These are phyloP conservation scores for Sporothrix dimorphospora DNA, from an alignment of 2,329 filamentous ascomycete genomes.

Conservation along the genomic window DNA sequence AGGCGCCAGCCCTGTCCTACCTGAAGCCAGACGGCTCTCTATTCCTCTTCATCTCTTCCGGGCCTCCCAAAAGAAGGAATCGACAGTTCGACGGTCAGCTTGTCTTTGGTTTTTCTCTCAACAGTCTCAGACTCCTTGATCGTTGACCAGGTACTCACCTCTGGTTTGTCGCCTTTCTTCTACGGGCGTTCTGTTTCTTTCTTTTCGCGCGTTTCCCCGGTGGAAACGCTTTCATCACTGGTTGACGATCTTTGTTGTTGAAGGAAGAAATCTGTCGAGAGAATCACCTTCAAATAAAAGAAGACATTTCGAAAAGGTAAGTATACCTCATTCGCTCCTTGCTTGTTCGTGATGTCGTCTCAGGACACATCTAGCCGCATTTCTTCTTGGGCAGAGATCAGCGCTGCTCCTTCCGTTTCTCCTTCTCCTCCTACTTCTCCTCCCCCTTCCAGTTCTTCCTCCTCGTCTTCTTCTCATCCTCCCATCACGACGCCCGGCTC, in stretches of 20 bases:
- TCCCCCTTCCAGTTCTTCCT: not conserved
- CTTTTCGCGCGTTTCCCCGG: conserved; percentile 1
- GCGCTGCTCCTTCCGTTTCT: not conserved
- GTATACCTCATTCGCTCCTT: not conserved
- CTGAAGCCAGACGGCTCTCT: not conserved
- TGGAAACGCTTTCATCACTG: not conserved
- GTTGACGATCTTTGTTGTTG: not conserved
- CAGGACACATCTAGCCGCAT: not conserved
- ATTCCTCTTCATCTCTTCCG: not conserved
- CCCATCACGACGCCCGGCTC: not conserved
- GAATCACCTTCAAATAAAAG: not conserved
- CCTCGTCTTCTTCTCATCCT: not conserved
- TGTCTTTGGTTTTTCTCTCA: not conserved
- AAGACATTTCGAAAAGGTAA: not conserved
- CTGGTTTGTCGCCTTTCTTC: not conserved
- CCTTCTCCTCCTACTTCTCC: not conserved
- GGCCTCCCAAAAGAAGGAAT: not conserved
- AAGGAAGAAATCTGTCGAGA: not conserved
- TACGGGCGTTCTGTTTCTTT: not conserved
- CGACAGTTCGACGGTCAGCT: not conserved
- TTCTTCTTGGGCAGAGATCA: not conserved
- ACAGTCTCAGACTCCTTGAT: not conserved
- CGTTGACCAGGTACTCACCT: not conserved
- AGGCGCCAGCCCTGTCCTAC: not conserved
- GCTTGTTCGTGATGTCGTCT: not conserved